Percentiles rank a stretch among this genome's conserved stretches.
Conservation (phyloP, 1,284 basidiomycete species). For the Pyrrhoderma noxium region DNA sequence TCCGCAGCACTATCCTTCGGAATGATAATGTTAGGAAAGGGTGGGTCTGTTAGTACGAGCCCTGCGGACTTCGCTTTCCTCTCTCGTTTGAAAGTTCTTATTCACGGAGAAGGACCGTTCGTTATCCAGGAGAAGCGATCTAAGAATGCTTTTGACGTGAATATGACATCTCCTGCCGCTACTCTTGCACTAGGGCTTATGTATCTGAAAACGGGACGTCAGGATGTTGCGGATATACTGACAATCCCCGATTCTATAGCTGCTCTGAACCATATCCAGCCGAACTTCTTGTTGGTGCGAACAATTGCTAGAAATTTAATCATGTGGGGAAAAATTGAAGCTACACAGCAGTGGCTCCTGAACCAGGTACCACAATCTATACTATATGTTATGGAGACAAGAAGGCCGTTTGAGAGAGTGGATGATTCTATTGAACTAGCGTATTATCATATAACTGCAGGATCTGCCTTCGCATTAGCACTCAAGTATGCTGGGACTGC, state of each 20-base stretch:
- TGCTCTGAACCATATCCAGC: slow-evolving; percentile 79
- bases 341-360: slow-evolving; percentile 74
- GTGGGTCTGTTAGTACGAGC: slow-evolving; percentile 49
- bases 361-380: slow-evolving; percentile 71
- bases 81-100: slow-evolving; percentile 56
- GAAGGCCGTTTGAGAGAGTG: slow-evolving; percentile 42
- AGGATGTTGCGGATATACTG: slow-evolving; percentile 80
- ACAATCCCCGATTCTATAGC: slow-evolving; percentile 75
- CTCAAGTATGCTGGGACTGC: slow-evolving; percentile 94
- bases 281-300: slow-evolving; percentile 79
- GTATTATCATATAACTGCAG: slow-evolving; percentile 84
- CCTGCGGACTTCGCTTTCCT: slow-evolving; percentile 71
- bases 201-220: slow-evolving; percentile 81
- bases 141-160: slow-evolving; percentile 67
- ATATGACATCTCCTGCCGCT: slow-evolving; percentile 85
- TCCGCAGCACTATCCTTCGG: slow-evolving; percentile 88
- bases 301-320: slow-evolving; percentile 77
- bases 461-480: slow-evolving; percentile 86
- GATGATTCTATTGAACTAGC: slow-evolving; percentile 81
- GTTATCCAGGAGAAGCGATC: slow-evolving; percentile 29
- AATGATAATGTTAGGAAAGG: slow-evolving; percentile 88
- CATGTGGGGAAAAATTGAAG: slow-evolving; percentile 77
- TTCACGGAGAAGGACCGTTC: slow-evolving; percentile 59
- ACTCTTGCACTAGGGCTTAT: slow-evolving; percentile 87
- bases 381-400: slow-evolving; percentile 46